These are phyloP conservation scores for Lippia alba DNA, from an alignment of 305 asterid species.

Conservation along the genomic window DNA sequence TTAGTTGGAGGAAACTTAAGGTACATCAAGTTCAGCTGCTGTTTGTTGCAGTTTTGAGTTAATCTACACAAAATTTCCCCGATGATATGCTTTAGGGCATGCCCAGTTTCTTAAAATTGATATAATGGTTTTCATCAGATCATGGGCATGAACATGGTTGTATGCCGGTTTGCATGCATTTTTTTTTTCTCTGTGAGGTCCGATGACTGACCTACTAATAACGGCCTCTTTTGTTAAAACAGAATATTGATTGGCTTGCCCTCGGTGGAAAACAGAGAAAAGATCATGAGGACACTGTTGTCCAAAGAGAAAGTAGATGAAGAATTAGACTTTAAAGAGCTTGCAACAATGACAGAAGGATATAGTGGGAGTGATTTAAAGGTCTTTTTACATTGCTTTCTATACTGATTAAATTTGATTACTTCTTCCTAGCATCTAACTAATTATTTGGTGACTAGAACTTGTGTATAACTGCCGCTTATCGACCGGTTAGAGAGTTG, in stretches of 20 bases:
- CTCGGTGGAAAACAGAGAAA: slow-evolving; percentile 71
- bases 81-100: neutral
- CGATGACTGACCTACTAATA: slow-evolving; percentile 27
- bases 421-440: slow-evolving; percentile 9
- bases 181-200: neutral
- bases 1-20: neutral
- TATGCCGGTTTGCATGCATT: neutral
- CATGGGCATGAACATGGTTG: neutral
- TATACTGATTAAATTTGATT: slow-evolving; percentile 20
- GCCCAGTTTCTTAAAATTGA: neutral
- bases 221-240: slow-evolving; percentile 25
- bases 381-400: slow-evolving; percentile 44
- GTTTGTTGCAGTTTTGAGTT: neutral
- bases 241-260: slow-evolving; percentile 95
- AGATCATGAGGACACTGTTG: slow-evolving; percentile 71
- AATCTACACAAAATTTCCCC: neutral
- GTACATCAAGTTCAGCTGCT: too few species aligned
- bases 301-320: slow-evolving; percentile 74
- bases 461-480: slow-evolving; percentile 84
- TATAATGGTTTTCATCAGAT: neutral
- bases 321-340: slow-evolving; percentile 64
- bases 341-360: slow-evolving; percentile 82
- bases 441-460: slow-evolving; percentile 50
- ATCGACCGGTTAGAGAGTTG: slow-evolving; percentile 79
- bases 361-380: slow-evolving; percentile 90